Conservation (phyloP, 2,329 filamentous ascomycete genomes). For the Trichoderma simmonsii region DNA sequence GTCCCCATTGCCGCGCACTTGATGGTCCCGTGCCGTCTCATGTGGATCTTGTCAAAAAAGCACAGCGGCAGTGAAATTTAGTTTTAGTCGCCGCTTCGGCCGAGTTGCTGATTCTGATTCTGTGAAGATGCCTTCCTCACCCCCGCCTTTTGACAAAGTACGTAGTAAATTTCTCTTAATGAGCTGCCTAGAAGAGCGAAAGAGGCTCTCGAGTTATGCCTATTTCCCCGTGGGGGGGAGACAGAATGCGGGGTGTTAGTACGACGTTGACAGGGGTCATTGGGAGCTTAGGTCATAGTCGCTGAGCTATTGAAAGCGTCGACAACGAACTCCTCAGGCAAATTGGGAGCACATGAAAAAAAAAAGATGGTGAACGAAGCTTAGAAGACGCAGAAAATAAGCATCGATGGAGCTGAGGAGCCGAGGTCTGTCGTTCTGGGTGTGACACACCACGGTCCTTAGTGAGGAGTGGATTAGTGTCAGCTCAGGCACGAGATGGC, state of each 20-base stretch:
- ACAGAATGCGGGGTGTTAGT: constrained; percentile 17
- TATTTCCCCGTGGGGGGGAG: constrained; percentile 16
- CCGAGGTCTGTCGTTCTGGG: constrained; percentile 6
- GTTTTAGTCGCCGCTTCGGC: neutral
- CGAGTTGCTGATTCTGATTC: neutral
- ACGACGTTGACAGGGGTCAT: neutral
- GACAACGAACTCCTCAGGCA: neutral
- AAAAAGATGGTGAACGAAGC: neutral
- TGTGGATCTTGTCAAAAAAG: neutral
- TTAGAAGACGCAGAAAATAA: neutral
- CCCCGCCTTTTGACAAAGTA: neutral
- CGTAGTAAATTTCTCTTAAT: neutral
- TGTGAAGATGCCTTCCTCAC: neutral
- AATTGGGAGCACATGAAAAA: constrained; percentile 9
- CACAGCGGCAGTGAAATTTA: neutral
- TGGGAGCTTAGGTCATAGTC: neutral
- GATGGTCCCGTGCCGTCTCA: constrained; percentile 2
- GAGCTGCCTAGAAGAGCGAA: constrained; percentile 15
- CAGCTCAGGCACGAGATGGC: constrained; percentile 10
- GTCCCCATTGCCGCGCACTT: neutral
- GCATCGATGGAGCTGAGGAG: neutral
- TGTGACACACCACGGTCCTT: neutral
- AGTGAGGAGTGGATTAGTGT: neutral
- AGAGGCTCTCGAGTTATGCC: neutral
- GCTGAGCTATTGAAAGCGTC: neutral